A percentile compares a stretch with the other conserved stretches of the same genome.
These are phyloP conservation scores for Galeopsis tetrahit DNA, from an alignment of 257 asterid species.

Conservation along the genomic window DNA sequence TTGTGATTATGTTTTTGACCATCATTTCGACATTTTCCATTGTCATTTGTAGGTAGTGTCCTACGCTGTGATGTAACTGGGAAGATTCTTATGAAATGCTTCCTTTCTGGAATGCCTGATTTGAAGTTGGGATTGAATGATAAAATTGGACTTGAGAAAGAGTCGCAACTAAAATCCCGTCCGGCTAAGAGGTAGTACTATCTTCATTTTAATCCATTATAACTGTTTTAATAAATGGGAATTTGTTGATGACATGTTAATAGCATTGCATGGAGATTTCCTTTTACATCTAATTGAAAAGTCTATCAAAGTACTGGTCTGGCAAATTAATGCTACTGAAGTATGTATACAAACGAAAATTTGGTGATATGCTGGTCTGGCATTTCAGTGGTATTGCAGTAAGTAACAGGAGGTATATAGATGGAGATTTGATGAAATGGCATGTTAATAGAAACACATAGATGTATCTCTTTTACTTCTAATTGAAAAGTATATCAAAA, in stretches of 20 bases:
- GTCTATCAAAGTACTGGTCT: neutral
- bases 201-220: conserved; percentile 27
- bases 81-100: conserved; percentile 96
- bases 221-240: conserved; percentile 10
- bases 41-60: conserved; percentile 75
- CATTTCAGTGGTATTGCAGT: too few species aligned
- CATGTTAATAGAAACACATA: conserved; percentile 16
- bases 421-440: neutral
- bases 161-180: conserved; percentile 95
- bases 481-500: conserved; percentile 11
- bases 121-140: conserved; percentile 97
- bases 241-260: conserved; percentile 16
- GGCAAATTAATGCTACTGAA: neutral
- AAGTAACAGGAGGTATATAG: conserved; percentile 11
- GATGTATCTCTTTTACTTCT: neutral
- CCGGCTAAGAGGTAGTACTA: conserved; percentile 82
- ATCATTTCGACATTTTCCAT: conserved; percentile 22
- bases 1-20: conserved; percentile 4
- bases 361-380: too few species aligned
- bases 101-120: conserved; percentile 99
- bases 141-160: conserved; percentile 98
- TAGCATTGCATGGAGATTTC: neutral
- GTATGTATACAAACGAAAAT: neutral
- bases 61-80: conserved; percentile 98
- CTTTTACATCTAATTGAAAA: neutral